A percentile compares a stretch with the other conserved stretches of the same genome.
Evolutionary conservation across 495 filamentous ascomycete genomes (phyloP).

Genomic region (Annulohypoxylon stygium): DNA sequence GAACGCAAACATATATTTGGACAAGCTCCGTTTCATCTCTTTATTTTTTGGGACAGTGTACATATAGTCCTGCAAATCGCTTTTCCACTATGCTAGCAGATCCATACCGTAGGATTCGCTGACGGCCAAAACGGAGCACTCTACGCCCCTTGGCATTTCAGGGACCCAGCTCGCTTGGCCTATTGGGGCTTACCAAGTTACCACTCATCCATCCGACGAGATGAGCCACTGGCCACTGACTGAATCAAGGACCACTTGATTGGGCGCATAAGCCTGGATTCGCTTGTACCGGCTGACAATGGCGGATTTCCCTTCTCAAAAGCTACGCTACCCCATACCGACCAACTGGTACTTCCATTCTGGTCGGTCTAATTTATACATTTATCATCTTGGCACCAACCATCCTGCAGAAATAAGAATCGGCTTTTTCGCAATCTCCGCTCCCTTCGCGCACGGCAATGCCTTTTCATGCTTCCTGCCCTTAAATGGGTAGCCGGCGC

Average conservation of each 20-base stretch:
- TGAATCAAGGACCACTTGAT: slow-evolving; percentile 7
- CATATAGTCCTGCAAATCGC: slow-evolving; percentile 1
- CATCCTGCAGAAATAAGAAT: slow-evolving; percentile 14
- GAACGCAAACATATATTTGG: slow-evolving; percentile 10
- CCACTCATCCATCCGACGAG: slow-evolving; percentile 12
- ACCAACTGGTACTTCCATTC: slow-evolving; percentile 25
- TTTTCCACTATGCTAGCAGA: background rate
- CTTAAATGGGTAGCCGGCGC: slow-evolving; percentile 25
- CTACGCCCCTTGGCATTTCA: slow-evolving; percentile 40
- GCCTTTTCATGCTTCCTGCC: slow-evolving; percentile 19
- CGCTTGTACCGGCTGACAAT: slow-evolving; percentile 25
- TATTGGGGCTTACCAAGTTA: slow-evolving; percentile 24
- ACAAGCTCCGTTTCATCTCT: background rate
- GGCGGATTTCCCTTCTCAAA: slow-evolving; percentile 6
- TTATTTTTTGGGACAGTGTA: background rate
- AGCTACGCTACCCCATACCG: slow-evolving; percentile 17
- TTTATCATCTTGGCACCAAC: slow-evolving; percentile 26
- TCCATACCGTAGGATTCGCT: slow-evolving; percentile 28
- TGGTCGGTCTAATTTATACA: slow-evolving; percentile 21
- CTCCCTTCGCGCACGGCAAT: slow-evolving; percentile 16
- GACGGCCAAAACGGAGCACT: slow-evolving; percentile 19
- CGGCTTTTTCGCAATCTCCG: slow-evolving; percentile 7
- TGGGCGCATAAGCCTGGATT: slow-evolving; percentile 26
- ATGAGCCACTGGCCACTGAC: slow-evolving; percentile 31
- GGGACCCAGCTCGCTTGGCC: slow-evolving; percentile 27